Conservation (phyloP, 2,329 filamentous ascomycete species). For the Nectriaceae sp. region DNA sequence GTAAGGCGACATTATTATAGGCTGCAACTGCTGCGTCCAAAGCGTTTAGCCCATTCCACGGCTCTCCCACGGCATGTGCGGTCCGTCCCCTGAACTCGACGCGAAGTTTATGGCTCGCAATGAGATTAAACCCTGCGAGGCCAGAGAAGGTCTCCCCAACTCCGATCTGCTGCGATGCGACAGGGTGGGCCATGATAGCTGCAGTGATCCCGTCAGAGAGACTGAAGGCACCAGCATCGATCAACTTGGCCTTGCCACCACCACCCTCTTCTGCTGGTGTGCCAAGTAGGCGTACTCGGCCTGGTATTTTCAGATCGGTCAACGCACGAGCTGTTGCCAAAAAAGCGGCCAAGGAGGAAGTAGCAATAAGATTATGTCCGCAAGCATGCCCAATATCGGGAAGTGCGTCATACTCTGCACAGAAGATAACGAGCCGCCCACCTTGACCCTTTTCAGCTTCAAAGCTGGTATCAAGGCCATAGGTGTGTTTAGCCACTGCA, state of each 20-base stretch:
- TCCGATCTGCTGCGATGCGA: conserved; percentile 3
- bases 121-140: conserved; percentile 31
- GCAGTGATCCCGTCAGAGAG: background rate
- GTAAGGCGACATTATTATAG: conserved; percentile 38
- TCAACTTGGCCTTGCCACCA: conserved; percentile 39
- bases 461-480: conserved; percentile 55
- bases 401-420: conserved; percentile 51
- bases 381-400: conserved; percentile 48
- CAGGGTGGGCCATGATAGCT: conserved; percentile 33
- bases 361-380: conserved; percentile 49
- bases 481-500: conserved; percentile 48
- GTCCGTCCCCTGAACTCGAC: conserved; percentile 36
- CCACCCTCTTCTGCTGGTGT: conserved; percentile 47
- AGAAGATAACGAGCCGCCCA: conserved; percentile 43
- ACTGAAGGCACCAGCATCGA: conserved; percentile 31
- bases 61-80: conserved; percentile 38
- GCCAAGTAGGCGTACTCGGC: conserved; percentile 41
- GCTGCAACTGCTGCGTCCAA: conserved; percentile 39
- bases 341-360: conserved; percentile 42
- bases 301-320: conserved; percentile 31
- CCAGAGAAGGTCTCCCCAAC: background rate
- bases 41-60: conserved; percentile 41
- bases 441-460: conserved; percentile 45
- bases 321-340: conserved; percentile 38
- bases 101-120: conserved; percentile 34